phyloP scores from a whole-genome alignment of 495 filamentous ascomycete species.

The Hypoxylon rickii region DNA sequence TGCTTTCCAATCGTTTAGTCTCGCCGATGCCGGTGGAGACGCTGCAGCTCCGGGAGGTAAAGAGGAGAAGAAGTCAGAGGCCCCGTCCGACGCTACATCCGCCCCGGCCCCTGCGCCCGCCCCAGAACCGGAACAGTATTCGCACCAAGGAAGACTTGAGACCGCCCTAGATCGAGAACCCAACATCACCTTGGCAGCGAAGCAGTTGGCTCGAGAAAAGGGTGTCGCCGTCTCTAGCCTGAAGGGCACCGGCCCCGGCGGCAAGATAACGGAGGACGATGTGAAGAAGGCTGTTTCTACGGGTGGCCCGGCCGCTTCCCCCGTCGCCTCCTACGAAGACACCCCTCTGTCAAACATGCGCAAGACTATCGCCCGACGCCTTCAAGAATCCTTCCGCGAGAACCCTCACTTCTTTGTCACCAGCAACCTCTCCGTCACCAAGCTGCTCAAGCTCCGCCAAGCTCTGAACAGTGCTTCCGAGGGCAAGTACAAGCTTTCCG shows the following conservation, averaged over 20 bases:
- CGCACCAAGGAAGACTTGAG: conserved; percentile 76
- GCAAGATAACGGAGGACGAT: conserved; percentile 88
- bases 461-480: conserved; percentile 87
- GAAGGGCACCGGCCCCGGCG: conserved; percentile 86
- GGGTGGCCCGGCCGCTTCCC: conserved; percentile 52
- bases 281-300: conserved; percentile 73
- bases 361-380: conserved; percentile 92
- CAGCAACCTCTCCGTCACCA: conserved; percentile 81
- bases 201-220: conserved; percentile 82
- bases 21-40: conserved; percentile 88
- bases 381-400: conserved; percentile 84
- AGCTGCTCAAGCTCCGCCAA: conserved; percentile 93
- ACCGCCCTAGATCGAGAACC: conserved; percentile 80
- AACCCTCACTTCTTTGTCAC: conserved; percentile 99
- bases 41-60: conserved; percentile 66
- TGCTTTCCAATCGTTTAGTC: conserved; percentile 84
- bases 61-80: conserved; percentile 59
- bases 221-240: conserved; percentile 77
- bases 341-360: conserved; percentile 89
- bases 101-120: conserved; percentile 64
- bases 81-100: conserved; percentile 61
- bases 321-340: conserved; percentile 77
- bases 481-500: conserved; percentile 96
- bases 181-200: conserved; percentile 71
- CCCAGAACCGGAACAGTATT: conserved; percentile 69